These are phyloP conservation scores for Cyberlindnera japonica DNA, from an alignment of 805 yeast genomes.

Conservation along the genomic window DNA sequence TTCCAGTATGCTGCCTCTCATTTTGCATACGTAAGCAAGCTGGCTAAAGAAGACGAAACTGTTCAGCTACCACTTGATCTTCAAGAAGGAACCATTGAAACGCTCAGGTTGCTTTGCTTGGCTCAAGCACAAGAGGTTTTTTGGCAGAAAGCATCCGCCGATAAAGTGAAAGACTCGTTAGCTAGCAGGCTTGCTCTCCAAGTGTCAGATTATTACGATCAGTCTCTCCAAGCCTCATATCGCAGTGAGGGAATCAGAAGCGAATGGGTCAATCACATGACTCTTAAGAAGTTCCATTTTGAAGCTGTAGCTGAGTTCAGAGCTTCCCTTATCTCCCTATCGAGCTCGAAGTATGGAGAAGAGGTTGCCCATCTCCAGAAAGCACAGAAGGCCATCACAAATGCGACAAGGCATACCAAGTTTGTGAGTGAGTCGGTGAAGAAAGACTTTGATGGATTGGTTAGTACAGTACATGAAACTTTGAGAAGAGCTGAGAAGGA, in stretches of 20 bases:
- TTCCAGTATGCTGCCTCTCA: slow-evolving; percentile 75
- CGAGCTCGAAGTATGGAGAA: slow-evolving; percentile 57
- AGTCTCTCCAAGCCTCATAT: slow-evolving; percentile 41
- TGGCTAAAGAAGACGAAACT: slow-evolving; percentile 17
- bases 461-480: slow-evolving; percentile 39
- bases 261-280: slow-evolving; percentile 64
- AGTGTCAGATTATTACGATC: slow-evolving; percentile 52
- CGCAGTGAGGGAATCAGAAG: slow-evolving; percentile 48
- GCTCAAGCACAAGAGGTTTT: slow-evolving; percentile 88
- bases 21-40: slow-evolving; percentile 68
- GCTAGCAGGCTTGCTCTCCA: slow-evolving; percentile 64
- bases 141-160: slow-evolving; percentile 67
- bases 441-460: slow-evolving; percentile 52
- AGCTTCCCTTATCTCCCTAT: slow-evolving; percentile 46
- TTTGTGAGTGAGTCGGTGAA: slow-evolving; percentile 41
- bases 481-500: slow-evolving; percentile 64
- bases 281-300: slow-evolving; percentile 62
- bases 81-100: slow-evolving; percentile 44
- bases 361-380: slow-evolving; percentile 57
- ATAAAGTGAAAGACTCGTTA: slow-evolving; percentile 51
- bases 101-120: slow-evolving; percentile 51
- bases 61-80: slow-evolving; percentile 42
- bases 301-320: slow-evolving; percentile 68
- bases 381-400: slow-evolving; percentile 37
- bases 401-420: slow-evolving; percentile 37